phyloP scores from a whole-genome alignment of 2,329 filamentous ascomycete species.

The Cyphellophora attinorum region DNA sequence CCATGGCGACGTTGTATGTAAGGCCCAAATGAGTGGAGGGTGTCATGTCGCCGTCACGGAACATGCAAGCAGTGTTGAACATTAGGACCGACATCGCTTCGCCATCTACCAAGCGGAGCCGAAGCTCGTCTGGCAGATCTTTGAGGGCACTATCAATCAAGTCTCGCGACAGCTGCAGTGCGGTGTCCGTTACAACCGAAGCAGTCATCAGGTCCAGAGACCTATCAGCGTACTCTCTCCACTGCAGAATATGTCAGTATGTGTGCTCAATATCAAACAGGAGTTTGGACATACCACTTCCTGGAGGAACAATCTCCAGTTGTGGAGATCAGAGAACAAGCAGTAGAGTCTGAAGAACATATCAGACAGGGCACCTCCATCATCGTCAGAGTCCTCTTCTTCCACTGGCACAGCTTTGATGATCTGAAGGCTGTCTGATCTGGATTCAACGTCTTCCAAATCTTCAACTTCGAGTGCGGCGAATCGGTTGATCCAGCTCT shows the following conservation, averaged over 20 bases:
- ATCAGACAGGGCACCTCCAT: slow-evolving; percentile 11
- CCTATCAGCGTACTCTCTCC: slow-evolving; percentile 22
- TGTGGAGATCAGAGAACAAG: slow-evolving; percentile 23
- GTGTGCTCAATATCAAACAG: too few relatives aligned
- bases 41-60: slow-evolving; percentile 3
- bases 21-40: slow-evolving; percentile 19
- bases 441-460: slow-evolving; percentile 8
- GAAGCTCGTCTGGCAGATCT: slow-evolving; percentile 15
- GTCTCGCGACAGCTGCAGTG: slow-evolving; percentile 19
- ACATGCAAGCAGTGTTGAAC: background rate
- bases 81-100: background rate
- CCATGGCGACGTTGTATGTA: slow-evolving; percentile 21
- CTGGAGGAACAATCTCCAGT: slow-evolving; percentile 21
- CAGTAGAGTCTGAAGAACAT: slow-evolving; percentile 21
- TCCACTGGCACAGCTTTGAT: slow-evolving; percentile 17
- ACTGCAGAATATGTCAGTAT: slow-evolving; percentile 10
- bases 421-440: slow-evolving; percentile 11
- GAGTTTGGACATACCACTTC: slow-evolving; percentile 14
- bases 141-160: slow-evolving; percentile 15
- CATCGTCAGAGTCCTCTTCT: slow-evolving; percentile 10
- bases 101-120: too few relatives aligned
- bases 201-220: slow-evolving; percentile 24
- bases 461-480: slow-evolving; percentile 22
- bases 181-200: slow-evolving; percentile 23
- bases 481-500: slow-evolving; percentile 19